phyloP scores from a whole-genome alignment of 2,329 filamentous ascomycete species.

The Elsinoe perseae region DNA sequence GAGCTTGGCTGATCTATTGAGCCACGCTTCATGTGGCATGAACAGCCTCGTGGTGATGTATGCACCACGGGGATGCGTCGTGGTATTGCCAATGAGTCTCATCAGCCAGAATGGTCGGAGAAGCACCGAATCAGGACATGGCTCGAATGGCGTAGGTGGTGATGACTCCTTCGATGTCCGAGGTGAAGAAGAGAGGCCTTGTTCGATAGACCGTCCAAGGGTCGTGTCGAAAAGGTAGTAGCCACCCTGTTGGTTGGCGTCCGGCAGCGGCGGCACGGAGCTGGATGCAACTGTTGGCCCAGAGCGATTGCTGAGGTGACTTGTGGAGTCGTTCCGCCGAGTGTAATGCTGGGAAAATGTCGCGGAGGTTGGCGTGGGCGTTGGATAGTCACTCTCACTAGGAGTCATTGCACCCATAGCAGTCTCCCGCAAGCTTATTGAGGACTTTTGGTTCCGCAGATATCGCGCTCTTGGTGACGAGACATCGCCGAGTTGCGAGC shows the following conservation, averaged over 20 bases:
- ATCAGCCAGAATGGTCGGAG: slow-evolving; percentile 98
- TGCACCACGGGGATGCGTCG: slow-evolving; percentile 82
- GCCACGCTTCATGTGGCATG: slow-evolving; percentile 86
- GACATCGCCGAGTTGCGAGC: slow-evolving; percentile 18
- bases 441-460: slow-evolving; percentile 45
- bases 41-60: slow-evolving; percentile 90
- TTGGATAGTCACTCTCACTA: slow-evolving; percentile 15
- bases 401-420: slow-evolving; percentile 46
- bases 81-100: slow-evolving; percentile 85
- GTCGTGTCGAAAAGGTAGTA: slow-evolving; percentile 70
- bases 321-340: slow-evolving; percentile 14
- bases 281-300: slow-evolving; percentile 46
- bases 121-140: slow-evolving; percentile 80
- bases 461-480: slow-evolving; percentile 23
- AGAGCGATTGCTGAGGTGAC: slow-evolving; percentile 52
- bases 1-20: slow-evolving; percentile 86
- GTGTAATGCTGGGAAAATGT: slow-evolving; percentile 13
- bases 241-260: slow-evolving; percentile 47
- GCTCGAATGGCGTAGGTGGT: slow-evolving; percentile 72
- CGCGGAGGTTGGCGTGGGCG: slow-evolving; percentile 18
- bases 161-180: slow-evolving; percentile 36
- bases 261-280: slow-evolving; percentile 42
- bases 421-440: slow-evolving; percentile 64
- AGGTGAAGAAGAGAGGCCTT: slow-evolving; percentile 25
- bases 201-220: slow-evolving; percentile 19